A percentile compares a stretch with the other conserved stretches of the same genome.
Conservation (phyloP, 345 rosid genomes). For the Nasturtium officinale region DNA sequence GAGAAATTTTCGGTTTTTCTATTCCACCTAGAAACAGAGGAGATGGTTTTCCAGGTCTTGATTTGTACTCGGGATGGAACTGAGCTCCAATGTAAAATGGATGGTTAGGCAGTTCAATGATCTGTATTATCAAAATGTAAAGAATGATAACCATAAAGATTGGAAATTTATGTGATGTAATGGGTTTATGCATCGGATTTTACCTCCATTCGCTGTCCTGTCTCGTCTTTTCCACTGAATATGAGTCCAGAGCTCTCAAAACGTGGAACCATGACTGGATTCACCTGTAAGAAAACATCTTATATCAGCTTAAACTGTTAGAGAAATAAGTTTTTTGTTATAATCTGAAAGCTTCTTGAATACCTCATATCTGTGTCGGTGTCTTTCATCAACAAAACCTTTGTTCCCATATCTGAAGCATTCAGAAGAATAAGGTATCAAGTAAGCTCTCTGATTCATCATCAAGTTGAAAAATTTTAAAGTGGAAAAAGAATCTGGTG, state of each 20-base stretch:
- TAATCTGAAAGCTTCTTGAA: slow-evolving; percentile 13
- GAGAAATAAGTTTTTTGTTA: background rate
- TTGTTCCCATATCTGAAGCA: slow-evolving; percentile 69
- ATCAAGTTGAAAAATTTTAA: slow-evolving; percentile 1
- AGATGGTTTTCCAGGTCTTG: slow-evolving; percentile 94
- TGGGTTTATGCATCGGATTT: background rate
- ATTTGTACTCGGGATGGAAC: slow-evolving; percentile 96
- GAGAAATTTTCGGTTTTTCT: background rate
- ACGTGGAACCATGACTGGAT: slow-evolving; percentile 73
- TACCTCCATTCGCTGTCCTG: slow-evolving; percentile 91
- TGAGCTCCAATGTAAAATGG: slow-evolving; percentile 82
- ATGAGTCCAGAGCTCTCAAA: slow-evolving; percentile 79
- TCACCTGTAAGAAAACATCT: slow-evolving; percentile 58
- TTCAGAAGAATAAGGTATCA: background rate
- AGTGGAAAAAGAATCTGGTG: background rate
- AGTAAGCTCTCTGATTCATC: slow-evolving; percentile 19
- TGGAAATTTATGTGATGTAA: background rate
- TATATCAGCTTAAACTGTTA: slow-evolving; percentile 3
- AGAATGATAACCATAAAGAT: slow-evolving; percentile 12
- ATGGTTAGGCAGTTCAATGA: slow-evolving; percentile 67
- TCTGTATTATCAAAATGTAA: slow-evolving; percentile 49
- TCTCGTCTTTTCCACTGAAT: slow-evolving; percentile 91
- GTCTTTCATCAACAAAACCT: slow-evolving; percentile 81
- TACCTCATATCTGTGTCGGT: slow-evolving; percentile 97
- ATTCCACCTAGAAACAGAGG: slow-evolving; percentile 76